These are phyloP conservation scores for Microdochium paspali DNA, from an alignment of 2,329 filamentous ascomycete genomes.

Conservation along the genomic window DNA sequence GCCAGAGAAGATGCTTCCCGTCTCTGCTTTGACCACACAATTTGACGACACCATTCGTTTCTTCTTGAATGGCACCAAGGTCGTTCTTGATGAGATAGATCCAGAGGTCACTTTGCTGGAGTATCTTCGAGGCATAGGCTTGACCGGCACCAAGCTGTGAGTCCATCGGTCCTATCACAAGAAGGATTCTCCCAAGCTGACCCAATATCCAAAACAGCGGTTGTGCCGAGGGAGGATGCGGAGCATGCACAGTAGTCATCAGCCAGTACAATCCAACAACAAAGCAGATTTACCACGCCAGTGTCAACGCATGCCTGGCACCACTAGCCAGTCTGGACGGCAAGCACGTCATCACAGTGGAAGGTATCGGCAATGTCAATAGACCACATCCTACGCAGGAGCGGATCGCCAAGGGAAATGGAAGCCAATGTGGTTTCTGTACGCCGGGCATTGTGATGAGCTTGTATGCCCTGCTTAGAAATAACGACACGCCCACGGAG, in stretches of 20 bases:
- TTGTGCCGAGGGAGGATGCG: slow-evolving; percentile 92
- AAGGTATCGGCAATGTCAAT: slow-evolving; percentile 86
- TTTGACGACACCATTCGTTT: slow-evolving; percentile 88
- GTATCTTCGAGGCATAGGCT: slow-evolving; percentile 82
- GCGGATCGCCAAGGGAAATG: slow-evolving; percentile 81
- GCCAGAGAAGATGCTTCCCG: slow-evolving; percentile 20
- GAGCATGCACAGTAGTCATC: slow-evolving; percentile 90
- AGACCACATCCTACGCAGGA: slow-evolving; percentile 85
- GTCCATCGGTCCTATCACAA: slow-evolving; percentile 8
- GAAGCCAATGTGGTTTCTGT: slow-evolving; percentile 90
- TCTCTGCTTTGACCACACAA: slow-evolving; percentile 54
- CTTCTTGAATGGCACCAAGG: slow-evolving; percentile 88
- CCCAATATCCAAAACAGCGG: slow-evolving; percentile 38
- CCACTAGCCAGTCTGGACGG: slow-evolving; percentile 89
- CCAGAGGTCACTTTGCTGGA: slow-evolving; percentile 88
- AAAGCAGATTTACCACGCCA: slow-evolving; percentile 88
- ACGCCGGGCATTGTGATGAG: slow-evolving; percentile 98
- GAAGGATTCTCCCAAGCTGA: background rate
- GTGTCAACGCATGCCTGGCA: slow-evolving; percentile 90
- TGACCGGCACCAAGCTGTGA: slow-evolving; percentile 87
- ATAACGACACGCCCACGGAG: slow-evolving; percentile 67
- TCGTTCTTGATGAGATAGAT: slow-evolving; percentile 77
- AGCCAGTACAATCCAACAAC: slow-evolving; percentile 92
- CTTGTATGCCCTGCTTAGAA: slow-evolving; percentile 83
- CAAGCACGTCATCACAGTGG: slow-evolving; percentile 96